These are phyloP conservation scores for Annulohypoxylon truncatum DNA, from an alignment of 2,329 filamentous ascomycete genomes.

Conservation along the genomic window DNA sequence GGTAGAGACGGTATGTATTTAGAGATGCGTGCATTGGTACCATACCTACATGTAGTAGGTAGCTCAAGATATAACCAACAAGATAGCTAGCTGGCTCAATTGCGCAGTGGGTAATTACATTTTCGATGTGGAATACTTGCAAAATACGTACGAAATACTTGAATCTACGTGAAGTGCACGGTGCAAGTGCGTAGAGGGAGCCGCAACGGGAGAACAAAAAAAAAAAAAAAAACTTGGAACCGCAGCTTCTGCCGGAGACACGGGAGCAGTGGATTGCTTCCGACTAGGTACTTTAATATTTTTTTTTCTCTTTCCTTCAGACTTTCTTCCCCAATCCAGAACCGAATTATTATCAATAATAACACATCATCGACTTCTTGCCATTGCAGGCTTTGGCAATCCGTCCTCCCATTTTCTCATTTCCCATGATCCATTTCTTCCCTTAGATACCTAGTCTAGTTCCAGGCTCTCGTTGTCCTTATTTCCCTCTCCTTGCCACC, in stretches of 20 bases:
- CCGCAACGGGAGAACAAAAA: constrained; percentile 12
- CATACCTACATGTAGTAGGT: background rate
- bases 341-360: constrained; percentile 31
- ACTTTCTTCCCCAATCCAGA: constrained; percentile 25
- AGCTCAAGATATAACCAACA: background rate
- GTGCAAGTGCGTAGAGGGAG: constrained; percentile 22
- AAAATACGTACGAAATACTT: background rate
- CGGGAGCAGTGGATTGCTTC: constrained; percentile 20
- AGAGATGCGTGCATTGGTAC: background rate
- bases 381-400: constrained; percentile 34
- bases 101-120: constrained; percentile 28
- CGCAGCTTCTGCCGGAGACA: constrained; percentile 33
- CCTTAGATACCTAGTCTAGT: constrained; percentile 1
- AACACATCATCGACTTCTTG: constrained; percentile 33
- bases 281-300: background rate
- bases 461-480: background rate
- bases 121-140: constrained; percentile 18
- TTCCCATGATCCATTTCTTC: background rate
- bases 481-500: constrained; percentile 3
- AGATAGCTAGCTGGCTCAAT: background rate
- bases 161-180: constrained; percentile 14
- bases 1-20: too few species aligned
- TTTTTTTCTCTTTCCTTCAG: constrained; percentile 15
- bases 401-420: constrained; percentile 7
- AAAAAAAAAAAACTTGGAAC: constrained; percentile 3